phyloP scores from a whole-genome alignment of 352 stramenopile genomes.

The Pythium apleroticum region DNA sequence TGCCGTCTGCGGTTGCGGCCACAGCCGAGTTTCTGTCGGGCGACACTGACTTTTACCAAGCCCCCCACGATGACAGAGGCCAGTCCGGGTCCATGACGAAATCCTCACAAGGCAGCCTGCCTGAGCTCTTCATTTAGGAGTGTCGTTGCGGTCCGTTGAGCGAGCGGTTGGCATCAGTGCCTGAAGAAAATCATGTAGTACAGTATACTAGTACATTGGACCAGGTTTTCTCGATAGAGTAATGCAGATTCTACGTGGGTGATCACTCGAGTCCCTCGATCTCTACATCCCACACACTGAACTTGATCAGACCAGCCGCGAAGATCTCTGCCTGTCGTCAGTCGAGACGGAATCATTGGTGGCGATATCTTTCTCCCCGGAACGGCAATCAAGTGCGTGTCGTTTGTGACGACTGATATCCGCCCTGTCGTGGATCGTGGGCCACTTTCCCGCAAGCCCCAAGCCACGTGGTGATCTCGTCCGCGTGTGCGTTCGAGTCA shows the following conservation, averaged over 20 bases:
- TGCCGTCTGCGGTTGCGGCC: conserved; percentile 1
- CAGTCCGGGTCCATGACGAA: background rate
- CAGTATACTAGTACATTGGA: too few relatives aligned
- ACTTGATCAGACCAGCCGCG: background rate
- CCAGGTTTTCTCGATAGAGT: too few relatives aligned
- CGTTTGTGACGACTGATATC: background rate
- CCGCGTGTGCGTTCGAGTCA: background rate
- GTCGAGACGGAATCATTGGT: background rate
- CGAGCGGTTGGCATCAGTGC: background rate
- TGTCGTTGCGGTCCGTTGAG: background rate
- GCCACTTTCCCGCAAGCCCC: background rate
- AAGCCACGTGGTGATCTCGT: background rate
- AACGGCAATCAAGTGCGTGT: background rate
- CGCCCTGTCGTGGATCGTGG: background rate
- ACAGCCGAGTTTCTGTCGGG: background rate
- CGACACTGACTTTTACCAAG: conserved; percentile 2
- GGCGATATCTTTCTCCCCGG: background rate
- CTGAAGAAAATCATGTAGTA: too few relatives aligned
- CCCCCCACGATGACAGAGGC: background rate
- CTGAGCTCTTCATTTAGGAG: background rate
- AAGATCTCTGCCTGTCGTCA: background rate
- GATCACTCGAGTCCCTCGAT: too few relatives aligned
- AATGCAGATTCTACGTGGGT: background rate
- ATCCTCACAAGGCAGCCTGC: background rate
- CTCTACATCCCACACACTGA: background rate